These are phyloP conservation scores for Daldinia decipiens DNA, from an alignment of 495 filamentous ascomycete species.

Conservation along the genomic window DNA sequence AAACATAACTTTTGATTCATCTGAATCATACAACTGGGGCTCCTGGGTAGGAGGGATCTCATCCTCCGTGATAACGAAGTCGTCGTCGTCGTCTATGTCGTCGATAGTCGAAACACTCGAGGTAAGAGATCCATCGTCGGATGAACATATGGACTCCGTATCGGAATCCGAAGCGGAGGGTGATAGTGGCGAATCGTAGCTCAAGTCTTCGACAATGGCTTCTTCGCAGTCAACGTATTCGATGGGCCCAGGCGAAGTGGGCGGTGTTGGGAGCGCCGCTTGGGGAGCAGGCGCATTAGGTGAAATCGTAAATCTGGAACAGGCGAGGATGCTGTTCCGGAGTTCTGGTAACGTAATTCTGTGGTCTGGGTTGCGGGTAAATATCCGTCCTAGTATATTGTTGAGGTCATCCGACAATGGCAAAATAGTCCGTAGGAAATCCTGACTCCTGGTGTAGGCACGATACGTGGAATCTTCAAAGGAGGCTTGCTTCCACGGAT, in stretches of 20 bases:
- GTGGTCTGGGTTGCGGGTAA: slow-evolving; percentile 86
- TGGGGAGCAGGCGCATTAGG: slow-evolving; percentile 40
- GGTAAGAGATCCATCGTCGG: slow-evolving; percentile 57
- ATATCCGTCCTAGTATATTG: slow-evolving; percentile 85
- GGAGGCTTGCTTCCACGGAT: slow-evolving; percentile 97
- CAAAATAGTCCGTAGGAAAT: slow-evolving; percentile 91
- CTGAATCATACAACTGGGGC: slow-evolving; percentile 54
- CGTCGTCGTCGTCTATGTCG: slow-evolving; percentile 56
- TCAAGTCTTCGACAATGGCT: slow-evolving; percentile 51
- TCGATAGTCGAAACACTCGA: slow-evolving; percentile 59
- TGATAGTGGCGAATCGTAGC: slow-evolving; percentile 53
- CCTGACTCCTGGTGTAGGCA: slow-evolving; percentile 85
- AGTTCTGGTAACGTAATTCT: slow-evolving; percentile 88
- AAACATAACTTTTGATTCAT: slow-evolving; percentile 52
- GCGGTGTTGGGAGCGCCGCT: slow-evolving; percentile 47
- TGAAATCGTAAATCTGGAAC: slow-evolving; percentile 75
- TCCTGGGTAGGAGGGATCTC: slow-evolving; percentile 53
- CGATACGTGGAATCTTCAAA: slow-evolving; percentile 94
- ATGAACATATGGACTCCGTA: slow-evolving; percentile 58
- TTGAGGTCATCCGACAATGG: slow-evolving; percentile 92
- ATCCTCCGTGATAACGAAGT: slow-evolving; percentile 55
- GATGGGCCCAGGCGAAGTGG: slow-evolving; percentile 53
- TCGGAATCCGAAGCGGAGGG: slow-evolving; percentile 56
- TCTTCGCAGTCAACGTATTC: slow-evolving; percentile 59
- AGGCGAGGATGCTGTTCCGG: slow-evolving; percentile 77